Conservation (phyloP, 805 yeast species). For the Myxozyma nipponensis region DNA sequence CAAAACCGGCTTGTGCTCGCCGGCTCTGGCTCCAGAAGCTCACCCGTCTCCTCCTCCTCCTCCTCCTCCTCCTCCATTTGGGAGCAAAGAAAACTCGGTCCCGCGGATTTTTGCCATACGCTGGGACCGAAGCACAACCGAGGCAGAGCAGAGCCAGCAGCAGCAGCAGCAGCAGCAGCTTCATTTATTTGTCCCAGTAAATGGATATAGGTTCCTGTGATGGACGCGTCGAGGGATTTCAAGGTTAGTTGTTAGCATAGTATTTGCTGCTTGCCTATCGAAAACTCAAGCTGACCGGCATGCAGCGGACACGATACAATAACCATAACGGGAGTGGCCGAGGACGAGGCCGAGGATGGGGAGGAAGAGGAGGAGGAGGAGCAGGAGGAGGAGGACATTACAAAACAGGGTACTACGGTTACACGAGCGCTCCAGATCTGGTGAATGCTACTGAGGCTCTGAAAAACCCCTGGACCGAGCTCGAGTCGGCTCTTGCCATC, state of each 20-base stretch:
- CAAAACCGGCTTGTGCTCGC: too few relatives aligned
- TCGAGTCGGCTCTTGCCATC: constrained; percentile 15
- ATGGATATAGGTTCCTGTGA: too few relatives aligned
- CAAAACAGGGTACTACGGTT: not conserved
- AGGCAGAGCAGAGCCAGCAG: too few relatives aligned
- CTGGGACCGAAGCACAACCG: too few relatives aligned
- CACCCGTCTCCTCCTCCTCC: too few relatives aligned
- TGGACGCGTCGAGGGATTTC: not conserved
- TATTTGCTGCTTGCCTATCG: not conserved
- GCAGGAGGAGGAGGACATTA: not conserved
- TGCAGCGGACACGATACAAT: not conserved
- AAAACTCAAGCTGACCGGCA: not conserved
- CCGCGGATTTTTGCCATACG: too few relatives aligned
- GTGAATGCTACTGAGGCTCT: constrained; percentile 14
- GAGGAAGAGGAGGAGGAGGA: too few relatives aligned
- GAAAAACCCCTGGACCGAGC: constrained; percentile 20
- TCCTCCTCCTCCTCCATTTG: too few relatives aligned
- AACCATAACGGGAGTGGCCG: not conserved
- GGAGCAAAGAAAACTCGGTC: too few relatives aligned
- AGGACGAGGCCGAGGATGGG: not conserved
- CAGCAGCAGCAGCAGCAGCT: too few relatives aligned
- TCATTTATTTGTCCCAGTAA: too few relatives aligned
- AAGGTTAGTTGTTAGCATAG: not conserved
- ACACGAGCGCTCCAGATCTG: not conserved
- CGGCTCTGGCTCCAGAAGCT: too few relatives aligned